A percentile compares a stretch with the other conserved stretches of the same genome.
phyloP scores from a whole-genome alignment of 2,329 filamentous ascomycete genomes.

The Fusarium haematococcum region DNA sequence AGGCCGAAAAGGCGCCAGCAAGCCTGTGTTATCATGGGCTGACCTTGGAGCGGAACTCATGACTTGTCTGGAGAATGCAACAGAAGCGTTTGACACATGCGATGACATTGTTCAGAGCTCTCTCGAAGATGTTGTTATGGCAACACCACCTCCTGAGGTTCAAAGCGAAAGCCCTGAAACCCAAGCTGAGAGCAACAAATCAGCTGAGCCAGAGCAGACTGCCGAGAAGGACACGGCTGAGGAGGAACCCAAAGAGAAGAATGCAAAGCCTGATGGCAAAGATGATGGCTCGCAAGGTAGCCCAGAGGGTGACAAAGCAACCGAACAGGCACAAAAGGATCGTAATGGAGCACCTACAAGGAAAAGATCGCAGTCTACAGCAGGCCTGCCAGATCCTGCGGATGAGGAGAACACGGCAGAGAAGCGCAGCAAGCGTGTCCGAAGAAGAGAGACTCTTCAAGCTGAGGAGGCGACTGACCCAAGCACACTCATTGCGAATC shows the following conservation, averaged over 20 bases:
- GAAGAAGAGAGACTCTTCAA: constrained; percentile 66
- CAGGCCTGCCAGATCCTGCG: constrained; percentile 65
- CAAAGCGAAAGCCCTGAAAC: constrained; percentile 28
- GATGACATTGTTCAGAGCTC: constrained; percentile 43
- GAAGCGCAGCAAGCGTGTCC: constrained; percentile 74
- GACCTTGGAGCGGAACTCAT: constrained; percentile 51
- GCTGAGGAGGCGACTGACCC: constrained; percentile 66
- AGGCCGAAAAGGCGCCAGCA: constrained; percentile 18
- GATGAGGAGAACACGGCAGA: constrained; percentile 70
- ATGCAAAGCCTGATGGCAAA: constrained; percentile 34
- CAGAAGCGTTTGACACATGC: constrained; percentile 47
- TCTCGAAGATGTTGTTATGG: constrained; percentile 42
- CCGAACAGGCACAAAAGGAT: constrained; percentile 48
- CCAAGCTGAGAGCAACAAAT: constrained; percentile 16
- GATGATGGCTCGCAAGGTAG: constrained; percentile 42
- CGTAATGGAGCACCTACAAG: constrained; percentile 58
- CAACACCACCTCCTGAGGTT: constrained; percentile 27
- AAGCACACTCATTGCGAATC: constrained; percentile 63
- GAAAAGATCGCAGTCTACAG: constrained; percentile 72
- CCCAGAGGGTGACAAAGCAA: constrained; percentile 43
- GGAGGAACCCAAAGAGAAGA: constrained; percentile 33
- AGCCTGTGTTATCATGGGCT: constrained; percentile 47
- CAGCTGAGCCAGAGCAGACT: constrained; percentile 3
- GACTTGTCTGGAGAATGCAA: constrained; percentile 46
- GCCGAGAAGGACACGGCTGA: constrained; percentile 13